A percentile compares a stretch with the other conserved stretches of the same genome.
Evolutionary conservation across 2,329 filamentous ascomycete species (phyloP).

Genomic region (Fusarium nodosum): DNA sequence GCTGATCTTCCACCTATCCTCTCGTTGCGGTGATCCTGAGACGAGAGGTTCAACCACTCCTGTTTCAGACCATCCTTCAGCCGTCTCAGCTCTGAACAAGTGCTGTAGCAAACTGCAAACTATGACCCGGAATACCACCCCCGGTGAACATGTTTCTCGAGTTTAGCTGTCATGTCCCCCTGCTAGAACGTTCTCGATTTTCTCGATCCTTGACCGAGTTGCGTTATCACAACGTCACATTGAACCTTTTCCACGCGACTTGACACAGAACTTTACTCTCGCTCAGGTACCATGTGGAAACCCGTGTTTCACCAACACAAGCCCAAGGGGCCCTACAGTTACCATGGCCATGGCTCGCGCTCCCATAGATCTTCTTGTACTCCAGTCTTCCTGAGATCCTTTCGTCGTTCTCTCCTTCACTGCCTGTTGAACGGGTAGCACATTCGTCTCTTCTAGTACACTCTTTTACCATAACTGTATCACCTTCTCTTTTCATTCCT

Average conservation of each 20-base stretch:
- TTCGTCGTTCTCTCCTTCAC: constrained; percentile 26
- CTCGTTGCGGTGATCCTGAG: constrained; percentile 18
- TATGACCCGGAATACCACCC: constrained; percentile 19
- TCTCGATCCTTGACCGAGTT: not conserved
- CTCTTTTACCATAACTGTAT: constrained; percentile 35
- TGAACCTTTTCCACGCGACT: constrained; percentile 15
- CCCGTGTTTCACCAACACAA: constrained; percentile 35
- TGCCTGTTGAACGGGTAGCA: constrained; percentile 32
- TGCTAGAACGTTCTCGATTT: constrained; percentile 33
- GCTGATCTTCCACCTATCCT: constrained; percentile 5
- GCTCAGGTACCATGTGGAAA: constrained; percentile 6
- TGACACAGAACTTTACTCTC: constrained; percentile 28
- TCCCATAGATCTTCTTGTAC: constrained; percentile 15
- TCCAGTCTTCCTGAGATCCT: constrained; percentile 18
- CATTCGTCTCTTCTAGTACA: constrained; percentile 26
- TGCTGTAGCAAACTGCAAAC: constrained; percentile 24
- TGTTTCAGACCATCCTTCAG: constrained; percentile 46
- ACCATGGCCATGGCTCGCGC: constrained; percentile 14
- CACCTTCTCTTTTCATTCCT: constrained; percentile 28
- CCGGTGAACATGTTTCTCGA: constrained; percentile 20
- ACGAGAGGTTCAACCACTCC: constrained; percentile 29
- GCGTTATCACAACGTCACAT: constrained; percentile 24
- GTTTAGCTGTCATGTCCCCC: constrained; percentile 12
- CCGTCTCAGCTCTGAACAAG: constrained; percentile 42
- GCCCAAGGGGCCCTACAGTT: constrained; percentile 6